Evolutionary conservation across 106 monocot species (phyloP).

Genomic region (Xerophyta viscosa): DNA sequence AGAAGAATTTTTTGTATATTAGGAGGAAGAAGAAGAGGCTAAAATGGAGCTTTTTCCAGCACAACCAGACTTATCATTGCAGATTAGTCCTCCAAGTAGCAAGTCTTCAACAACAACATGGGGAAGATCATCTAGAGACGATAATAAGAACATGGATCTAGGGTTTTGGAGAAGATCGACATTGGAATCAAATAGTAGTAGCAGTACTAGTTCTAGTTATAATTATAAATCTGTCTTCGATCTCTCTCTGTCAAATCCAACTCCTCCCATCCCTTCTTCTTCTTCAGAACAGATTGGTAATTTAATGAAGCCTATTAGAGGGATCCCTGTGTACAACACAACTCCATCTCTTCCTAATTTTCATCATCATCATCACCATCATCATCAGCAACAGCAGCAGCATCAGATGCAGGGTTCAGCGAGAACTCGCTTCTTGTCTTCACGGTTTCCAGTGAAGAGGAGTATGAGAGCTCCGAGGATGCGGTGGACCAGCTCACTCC

Average conservation of each 20-base stretch:
- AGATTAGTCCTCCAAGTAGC: constrained; percentile 50
- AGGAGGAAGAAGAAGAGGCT: not conserved
- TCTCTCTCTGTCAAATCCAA: constrained; percentile 23
- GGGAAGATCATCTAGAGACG: constrained; percentile 4
- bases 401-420: constrained; percentile 18
- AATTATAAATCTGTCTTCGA: not conserved
- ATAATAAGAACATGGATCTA: constrained; percentile 13
- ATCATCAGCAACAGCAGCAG: constrained; percentile 24
- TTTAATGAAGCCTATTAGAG: constrained; percentile 37
- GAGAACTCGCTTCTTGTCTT: constrained; percentile 35
- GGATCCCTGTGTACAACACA: constrained; percentile 53
- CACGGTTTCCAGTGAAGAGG: constrained; percentile 60
- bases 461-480: constrained; percentile 77
- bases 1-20: not conserved
- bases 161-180: constrained; percentile 38
- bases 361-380: constrained; percentile 7
- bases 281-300: not conserved
- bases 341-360: constrained; percentile 20
- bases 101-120: constrained; percentile 11
- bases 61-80: constrained; percentile 62
- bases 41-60: constrained; percentile 47
- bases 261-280: not conserved
- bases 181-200: not conserved
- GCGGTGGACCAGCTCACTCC: constrained; percentile 94
- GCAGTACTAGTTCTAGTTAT: not conserved